Percentiles rank a stretch among this genome's conserved stretches.
Evolutionary conservation across 1,284 basidiomycete species (phyloP).

Genomic region (Abortiporus biennis): DNA sequence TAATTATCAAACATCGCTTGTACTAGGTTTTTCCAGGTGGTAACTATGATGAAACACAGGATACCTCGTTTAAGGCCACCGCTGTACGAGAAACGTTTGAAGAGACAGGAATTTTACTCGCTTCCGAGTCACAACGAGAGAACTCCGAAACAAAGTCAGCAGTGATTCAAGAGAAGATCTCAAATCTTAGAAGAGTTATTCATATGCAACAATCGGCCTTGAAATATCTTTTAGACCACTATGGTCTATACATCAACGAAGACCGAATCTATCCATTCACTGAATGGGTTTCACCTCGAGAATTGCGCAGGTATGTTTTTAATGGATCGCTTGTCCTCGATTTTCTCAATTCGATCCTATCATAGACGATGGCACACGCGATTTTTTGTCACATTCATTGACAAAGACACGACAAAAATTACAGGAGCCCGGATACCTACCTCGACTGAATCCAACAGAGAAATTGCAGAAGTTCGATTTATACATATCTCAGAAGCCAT

Average conservation of each 20-base stretch:
- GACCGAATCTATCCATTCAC: conserved; percentile 32
- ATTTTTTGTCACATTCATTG: neutral
- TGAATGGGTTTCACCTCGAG: conserved; percentile 61
- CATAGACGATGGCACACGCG: neutral
- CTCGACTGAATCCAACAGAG: neutral
- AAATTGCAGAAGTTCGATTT: conserved; percentile 58
- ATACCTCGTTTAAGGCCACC: conserved; percentile 48
- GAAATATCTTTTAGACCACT: no score
- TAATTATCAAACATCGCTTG: no score
- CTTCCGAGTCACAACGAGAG: no score
- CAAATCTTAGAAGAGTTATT: no score
- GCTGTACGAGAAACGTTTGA: conserved; percentile 72
- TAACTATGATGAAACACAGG: conserved; percentile 55
- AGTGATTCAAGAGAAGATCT: no score
- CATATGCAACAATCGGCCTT: no score
- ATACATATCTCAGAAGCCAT: conserved; percentile 47
- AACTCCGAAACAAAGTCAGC: no score
- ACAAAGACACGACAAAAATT: neutral
- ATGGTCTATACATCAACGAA: neutral
- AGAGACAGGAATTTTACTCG: conserved; percentile 63
- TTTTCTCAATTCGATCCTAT: neutral
- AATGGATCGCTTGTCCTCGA: neutral
- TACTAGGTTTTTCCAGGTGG: conserved; percentile 74
- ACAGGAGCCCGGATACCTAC: neutral
- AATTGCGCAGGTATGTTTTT: conserved; percentile 38